Base-by-base conservation (phyloP, 2,329 filamentous ascomycete species). In the Botrytis sinoallii region DNA sequence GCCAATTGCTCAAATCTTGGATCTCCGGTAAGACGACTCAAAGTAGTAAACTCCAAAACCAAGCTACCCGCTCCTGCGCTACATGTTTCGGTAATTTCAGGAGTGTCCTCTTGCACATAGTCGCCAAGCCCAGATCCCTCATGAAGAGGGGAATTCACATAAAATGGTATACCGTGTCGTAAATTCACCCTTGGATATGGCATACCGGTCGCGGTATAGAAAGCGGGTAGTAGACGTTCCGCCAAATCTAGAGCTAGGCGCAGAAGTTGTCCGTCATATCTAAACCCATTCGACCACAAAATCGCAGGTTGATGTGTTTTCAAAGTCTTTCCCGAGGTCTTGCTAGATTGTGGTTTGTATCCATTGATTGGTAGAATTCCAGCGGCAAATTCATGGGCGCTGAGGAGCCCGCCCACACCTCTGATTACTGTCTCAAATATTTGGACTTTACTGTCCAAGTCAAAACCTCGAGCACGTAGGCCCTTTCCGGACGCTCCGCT, bases 371-470 rank as follows among this genome's bases (percentile, higher is more conserved):
- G 96, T 73, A 99, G 84, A 73, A 97, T 94, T 48, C 95, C 96
- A 35, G 94, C 87, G 20, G 96, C 95, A 82, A 99, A 99, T 60
- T 98, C 85, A 84, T 99, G 96, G 3, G 95, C 94, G 80, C 95
- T 98, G 77, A 99, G 84, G 73, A 99, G 85, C 0, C 96, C 96
- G 22, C 96, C 96, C 64, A 97, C 89, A 25, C 95, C 96, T 74
- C 96, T 89, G 78, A 99, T 99, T 52, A 97, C 95, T 0, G 95
- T 98, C 85, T 99, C 96, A 80, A 99, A 99, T 57, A 99, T 94
- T 84, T 99, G 95, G 2, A 99, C 96, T 83, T 98, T 99, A 84
- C 95, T 97, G 83, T 99, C 95, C 59, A 97, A 85, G 82, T 99
- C 94, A 79, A 99, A 99, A 0, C 94, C 96, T 72, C 90, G 88